phyloP scores from a whole-genome alignment of 805 yeast species.

The Starmerella powellii region DNA sequence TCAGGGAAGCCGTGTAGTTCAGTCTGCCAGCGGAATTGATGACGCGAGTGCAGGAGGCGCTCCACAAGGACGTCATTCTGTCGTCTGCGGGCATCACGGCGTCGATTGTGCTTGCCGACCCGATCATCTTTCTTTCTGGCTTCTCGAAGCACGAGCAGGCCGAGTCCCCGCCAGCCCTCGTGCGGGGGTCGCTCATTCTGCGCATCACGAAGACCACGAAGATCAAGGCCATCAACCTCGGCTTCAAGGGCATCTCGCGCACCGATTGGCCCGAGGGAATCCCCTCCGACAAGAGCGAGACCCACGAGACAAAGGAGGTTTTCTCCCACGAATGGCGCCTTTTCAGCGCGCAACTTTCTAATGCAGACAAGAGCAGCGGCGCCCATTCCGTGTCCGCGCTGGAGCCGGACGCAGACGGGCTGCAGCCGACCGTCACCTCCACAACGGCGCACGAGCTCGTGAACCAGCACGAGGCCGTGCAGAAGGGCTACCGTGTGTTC shows the following conservation, averaged over 20 bases:
- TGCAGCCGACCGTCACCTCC: slow-evolving; percentile 4
- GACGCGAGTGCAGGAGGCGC: neutral
- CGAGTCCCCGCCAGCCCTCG: slow-evolving; percentile 60
- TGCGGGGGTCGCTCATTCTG: slow-evolving; percentile 67
- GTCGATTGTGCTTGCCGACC: slow-evolving; percentile 50
- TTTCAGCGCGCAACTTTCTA: slow-evolving; percentile 34
- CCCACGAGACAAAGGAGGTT: slow-evolving; percentile 51
- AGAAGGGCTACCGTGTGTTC: slow-evolving; percentile 40
- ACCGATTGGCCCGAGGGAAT: slow-evolving; percentile 99
- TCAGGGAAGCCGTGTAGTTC: too few relatives aligned
- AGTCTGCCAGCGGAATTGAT: neutral
- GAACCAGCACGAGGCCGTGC: slow-evolving; percentile 20
- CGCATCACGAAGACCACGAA: slow-evolving; percentile 61
- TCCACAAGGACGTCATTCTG: slow-evolving; percentile 18
- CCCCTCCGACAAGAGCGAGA: slow-evolving; percentile 70
- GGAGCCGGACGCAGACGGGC: slow-evolving; percentile 15
- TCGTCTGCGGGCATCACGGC: slow-evolving; percentile 21
- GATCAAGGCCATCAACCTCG: slow-evolving; percentile 49
- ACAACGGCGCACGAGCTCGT: slow-evolving; percentile 16
- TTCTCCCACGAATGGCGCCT: slow-evolving; percentile 88
- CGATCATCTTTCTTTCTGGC: slow-evolving; percentile 69
- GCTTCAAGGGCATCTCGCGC: slow-evolving; percentile 54
- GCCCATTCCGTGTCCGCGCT: slow-evolving; percentile 31
- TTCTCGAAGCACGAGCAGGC: slow-evolving; percentile 53
- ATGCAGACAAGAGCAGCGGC: slow-evolving; percentile 34